Percentiles rank a stretch among this genome's conserved stretches.
Evolutionary conservation across 441 rosid genomes (phyloP).

Genomic region (Euphorbia celastroides): DNA sequence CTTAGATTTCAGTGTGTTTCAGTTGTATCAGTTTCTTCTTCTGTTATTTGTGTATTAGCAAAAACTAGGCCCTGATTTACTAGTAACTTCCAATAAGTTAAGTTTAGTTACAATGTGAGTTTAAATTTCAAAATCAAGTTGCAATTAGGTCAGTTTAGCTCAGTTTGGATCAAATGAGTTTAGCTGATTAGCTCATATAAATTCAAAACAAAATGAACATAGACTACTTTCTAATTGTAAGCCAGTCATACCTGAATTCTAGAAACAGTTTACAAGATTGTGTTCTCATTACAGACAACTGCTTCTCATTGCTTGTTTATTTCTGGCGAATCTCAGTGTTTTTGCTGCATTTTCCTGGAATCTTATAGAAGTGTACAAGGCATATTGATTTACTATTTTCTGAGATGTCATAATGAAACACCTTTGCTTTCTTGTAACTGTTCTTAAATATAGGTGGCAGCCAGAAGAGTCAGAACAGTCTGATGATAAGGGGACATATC

Average conservation of each 20-base stretch:
- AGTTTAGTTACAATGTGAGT: no score
- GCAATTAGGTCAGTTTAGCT: no score
- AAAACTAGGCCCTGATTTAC: no score
- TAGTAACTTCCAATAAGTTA: no score
- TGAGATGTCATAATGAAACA: conserved; percentile 22
- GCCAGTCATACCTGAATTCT: not conserved
- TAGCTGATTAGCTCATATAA: no score
- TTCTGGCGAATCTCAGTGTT: not conserved
- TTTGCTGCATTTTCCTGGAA: not conserved
- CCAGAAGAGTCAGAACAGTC: conserved; percentile 33
- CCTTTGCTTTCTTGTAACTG: conserved; percentile 48
- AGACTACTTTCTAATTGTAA: not conserved
- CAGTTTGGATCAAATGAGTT: no score
- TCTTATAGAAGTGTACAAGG: not conserved
- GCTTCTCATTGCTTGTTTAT: not conserved
- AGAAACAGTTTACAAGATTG: not conserved
- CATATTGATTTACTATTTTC: not conserved
- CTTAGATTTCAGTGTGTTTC: not conserved
- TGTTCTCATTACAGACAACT: not conserved
- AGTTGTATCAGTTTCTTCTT: not conserved
- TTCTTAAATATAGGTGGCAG: conserved; percentile 78
- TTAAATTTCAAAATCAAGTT: no score
- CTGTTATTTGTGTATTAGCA: conserved; percentile 1
- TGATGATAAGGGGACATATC: conserved; percentile 50
- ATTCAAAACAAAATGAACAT: no score